Conservation (phyloP, 371 early-diverging fungal species). For the Syncephalastrum monosporum region DNA sequence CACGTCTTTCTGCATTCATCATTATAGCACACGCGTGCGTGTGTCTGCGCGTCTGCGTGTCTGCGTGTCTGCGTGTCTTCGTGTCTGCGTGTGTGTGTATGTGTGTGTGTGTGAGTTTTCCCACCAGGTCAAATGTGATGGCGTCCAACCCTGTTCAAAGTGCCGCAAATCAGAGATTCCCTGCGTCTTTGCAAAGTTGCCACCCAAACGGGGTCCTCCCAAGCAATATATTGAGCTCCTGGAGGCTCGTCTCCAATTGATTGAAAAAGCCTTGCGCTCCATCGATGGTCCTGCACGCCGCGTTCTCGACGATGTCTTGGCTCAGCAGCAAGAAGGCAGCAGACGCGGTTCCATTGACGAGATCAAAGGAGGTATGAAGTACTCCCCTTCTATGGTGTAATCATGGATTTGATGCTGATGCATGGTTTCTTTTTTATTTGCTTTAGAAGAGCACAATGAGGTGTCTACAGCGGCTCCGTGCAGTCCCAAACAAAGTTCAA, state of each 20-base stretch:
- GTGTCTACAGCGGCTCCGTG: constrained; percentile 26
- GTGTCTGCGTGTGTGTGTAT: no score
- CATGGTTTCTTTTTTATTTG: neutral
- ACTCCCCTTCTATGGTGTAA: neutral
- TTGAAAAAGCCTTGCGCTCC: constrained; percentile 42
- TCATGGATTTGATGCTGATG: constrained; percentile 1
- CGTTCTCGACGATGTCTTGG: constrained; percentile 25
- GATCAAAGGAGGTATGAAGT: constrained; percentile 1
- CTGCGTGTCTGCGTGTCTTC: no score
- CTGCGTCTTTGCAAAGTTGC: constrained; percentile 46
- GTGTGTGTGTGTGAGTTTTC: no score
- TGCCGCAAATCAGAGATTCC: constrained; percentile 37
- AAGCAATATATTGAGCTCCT: constrained; percentile 50
- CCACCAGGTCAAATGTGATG: constrained; percentile 50
- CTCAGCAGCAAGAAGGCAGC: neutral
- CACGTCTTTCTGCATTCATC: neutral
- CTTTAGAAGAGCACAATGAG: neutral
- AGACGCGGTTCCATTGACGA: neutral
- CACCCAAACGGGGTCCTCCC: constrained; percentile 46
- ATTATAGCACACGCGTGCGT: no score
- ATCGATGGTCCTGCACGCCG: constrained; percentile 28
- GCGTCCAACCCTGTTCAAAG: constrained; percentile 46
- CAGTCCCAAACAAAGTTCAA: constrained; percentile 13
- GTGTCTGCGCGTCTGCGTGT: no score
- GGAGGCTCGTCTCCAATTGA: constrained; percentile 40